phyloP scores from a whole-genome alignment of 2,329 filamentous ascomycete species.

The Aspergillus novoparasiticus region DNA sequence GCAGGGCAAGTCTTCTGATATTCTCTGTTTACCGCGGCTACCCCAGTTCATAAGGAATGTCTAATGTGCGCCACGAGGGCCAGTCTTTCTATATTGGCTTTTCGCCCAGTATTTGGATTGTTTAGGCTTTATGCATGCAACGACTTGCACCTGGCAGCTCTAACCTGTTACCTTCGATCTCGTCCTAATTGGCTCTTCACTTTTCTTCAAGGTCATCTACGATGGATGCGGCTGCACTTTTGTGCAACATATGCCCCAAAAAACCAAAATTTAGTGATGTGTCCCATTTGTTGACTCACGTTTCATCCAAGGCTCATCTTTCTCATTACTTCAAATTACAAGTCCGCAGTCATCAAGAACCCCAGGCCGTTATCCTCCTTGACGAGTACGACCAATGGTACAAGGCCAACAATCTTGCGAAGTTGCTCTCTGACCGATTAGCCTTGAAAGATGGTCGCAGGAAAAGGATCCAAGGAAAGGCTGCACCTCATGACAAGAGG shows the following conservation, averaged over 20 bases:
- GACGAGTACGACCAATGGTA: conserved; percentile 80
- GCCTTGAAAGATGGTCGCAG: conserved; percentile 73
- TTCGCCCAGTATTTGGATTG: conserved; percentile 23
- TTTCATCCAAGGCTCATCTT: conserved; percentile 90
- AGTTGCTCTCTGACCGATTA: conserved; percentile 76
- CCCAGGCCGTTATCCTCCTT: conserved; percentile 64
- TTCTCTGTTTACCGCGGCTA: conserved; percentile 25
- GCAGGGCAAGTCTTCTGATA: conserved; percentile 13
- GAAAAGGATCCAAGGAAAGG: conserved; percentile 32
- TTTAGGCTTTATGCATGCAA: conserved; percentile 26
- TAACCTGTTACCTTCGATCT: conserved; percentile 30
- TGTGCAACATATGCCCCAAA: conserved; percentile 82
- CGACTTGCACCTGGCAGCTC: conserved; percentile 15
- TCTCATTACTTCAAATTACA: conserved; percentile 81
- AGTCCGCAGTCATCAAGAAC: conserved; percentile 69
- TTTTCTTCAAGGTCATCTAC: conserved; percentile 22
- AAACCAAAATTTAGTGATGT: conserved; percentile 82
- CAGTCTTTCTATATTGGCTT: conserved; percentile 27
- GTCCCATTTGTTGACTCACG: conserved; percentile 88
- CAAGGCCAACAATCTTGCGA: conserved; percentile 67
- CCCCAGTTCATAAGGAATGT: conserved; percentile 17
- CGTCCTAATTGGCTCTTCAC: conserved; percentile 13
- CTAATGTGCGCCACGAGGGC: conserved; percentile 15
- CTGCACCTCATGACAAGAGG: conserved; percentile 4
- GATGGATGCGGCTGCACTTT: conserved; percentile 63